These are phyloP conservation scores for Straminergon stramineum DNA, from an alignment of 225 moss, liverwort and hornwort genomes.

Conservation along the genomic window DNA sequence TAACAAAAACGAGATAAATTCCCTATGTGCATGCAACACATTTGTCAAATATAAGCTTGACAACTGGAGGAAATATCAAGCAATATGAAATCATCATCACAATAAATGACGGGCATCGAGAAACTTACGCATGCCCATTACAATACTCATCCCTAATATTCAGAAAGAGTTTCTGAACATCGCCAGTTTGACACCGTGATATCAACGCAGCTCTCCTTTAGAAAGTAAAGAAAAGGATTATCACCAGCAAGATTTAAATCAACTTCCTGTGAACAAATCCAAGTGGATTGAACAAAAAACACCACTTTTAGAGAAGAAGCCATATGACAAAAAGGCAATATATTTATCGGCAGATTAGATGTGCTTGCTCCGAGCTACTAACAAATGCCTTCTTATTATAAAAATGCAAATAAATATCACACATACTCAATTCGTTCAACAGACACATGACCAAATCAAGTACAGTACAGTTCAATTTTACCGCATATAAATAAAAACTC, in stretches of 20 bases:
- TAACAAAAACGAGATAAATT: neutral
- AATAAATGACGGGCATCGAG: neutral
- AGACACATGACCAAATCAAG: neutral
- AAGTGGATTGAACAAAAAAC: neutral
- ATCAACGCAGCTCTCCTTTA: neutral
- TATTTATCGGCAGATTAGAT: neutral
- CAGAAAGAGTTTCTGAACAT: constrained; percentile 27
- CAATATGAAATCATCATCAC: neutral
- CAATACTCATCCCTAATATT: constrained; percentile 44
- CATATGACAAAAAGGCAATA: neutral
- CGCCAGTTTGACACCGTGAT: neutral
- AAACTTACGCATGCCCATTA: constrained; percentile 70
- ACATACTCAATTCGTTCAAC: neutral
- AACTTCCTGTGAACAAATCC: neutral
- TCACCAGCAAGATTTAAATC: neutral
- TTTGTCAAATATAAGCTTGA: neutral
- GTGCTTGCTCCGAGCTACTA: neutral
- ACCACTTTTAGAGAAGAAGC: neutral
- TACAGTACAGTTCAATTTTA: neutral
- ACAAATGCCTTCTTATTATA: neutral
- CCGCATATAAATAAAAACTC: neutral
- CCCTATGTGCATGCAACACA: neutral
- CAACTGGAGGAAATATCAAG: neutral
- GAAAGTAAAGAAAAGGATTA: neutral
- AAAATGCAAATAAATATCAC: neutral